Evolutionary conservation across 192 early-diverging fungal genomes (phyloP), one percentile per base, ranked within the genome.

Genomic region (Entophlyctis luteolus): DNA sequence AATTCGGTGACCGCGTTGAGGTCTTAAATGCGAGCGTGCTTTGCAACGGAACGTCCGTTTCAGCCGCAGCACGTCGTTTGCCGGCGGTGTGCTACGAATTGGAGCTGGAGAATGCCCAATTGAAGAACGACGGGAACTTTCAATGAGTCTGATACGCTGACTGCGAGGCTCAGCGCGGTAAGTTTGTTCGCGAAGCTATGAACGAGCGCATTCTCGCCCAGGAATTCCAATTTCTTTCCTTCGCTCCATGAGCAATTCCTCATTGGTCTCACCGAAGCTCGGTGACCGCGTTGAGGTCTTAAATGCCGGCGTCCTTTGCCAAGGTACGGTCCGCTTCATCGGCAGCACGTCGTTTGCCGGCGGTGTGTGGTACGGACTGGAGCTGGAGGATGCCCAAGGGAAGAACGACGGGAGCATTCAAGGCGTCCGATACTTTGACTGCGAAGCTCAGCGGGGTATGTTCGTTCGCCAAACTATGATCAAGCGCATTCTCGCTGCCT

Each of bases 301-400:
- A 20, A 60, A 60, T n/a, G 20, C 27, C 37, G 39, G 63, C 10
- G 39, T 16, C 5, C 18, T 65, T 14, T 25, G 48, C 5, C 14
- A 16, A 35, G 91, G 91, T 1, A 84, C 77, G 29, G 85, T 98
- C 36, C 85, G 91, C n/a, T 96, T 85, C 76, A 78, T 83, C 23
- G 96, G 94, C 4, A 55, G 73, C 1, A 98, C 96, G 0, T 76
- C 78, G 3, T 98, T 98, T 73, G 84, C 88, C 16, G 53, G 88
- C 0, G 96, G 96, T 18, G 75, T 79, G 65, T 98, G 94, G 94
- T 81, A 94, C 37, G 96, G 96, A 32, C 77, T 98, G 4, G 96
- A 95, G 68, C 81, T 96, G 0, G 91, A 92, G 70, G 74, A 68
- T 36, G 56, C 12, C 10, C 59, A 57, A 10, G 72, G 37, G 2